Evolutionary conservation across 345 rosid genomes (phyloP).

Genomic region (Citrus glauca): DNA sequence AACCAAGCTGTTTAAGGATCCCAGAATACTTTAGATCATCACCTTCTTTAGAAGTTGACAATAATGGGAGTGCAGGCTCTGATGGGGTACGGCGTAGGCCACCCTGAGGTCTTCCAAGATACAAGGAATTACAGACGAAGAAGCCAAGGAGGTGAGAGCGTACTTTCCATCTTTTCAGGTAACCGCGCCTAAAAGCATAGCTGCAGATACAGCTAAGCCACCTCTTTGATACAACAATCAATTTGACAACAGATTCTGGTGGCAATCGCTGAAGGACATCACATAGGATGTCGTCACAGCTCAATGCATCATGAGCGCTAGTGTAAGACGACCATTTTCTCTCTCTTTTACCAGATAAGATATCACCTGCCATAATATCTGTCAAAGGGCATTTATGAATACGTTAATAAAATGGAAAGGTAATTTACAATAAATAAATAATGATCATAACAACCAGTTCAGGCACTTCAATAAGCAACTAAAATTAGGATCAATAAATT

Average conservation of each 20-base stretch:
- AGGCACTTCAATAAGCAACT: neutral
- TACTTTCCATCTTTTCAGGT: slow-evolving; percentile 42
- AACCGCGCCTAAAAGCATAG: slow-evolving; percentile 38
- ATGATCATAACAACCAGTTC: neutral
- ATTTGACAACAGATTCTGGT: slow-evolving; percentile 38
- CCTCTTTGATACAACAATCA: slow-evolving; percentile 48
- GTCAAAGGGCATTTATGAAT: neutral
- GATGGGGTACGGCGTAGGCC: slow-evolving; percentile 39
- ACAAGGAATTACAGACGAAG: slow-evolving; percentile 41
- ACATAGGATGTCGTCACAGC: slow-evolving; percentile 43
- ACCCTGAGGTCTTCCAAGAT: slow-evolving; percentile 42
- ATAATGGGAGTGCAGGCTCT: slow-evolving; percentile 48
- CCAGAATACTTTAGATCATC: slow-evolving; percentile 51
- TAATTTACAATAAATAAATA: neutral
- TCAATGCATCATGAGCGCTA: slow-evolving; percentile 34
- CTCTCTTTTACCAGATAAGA: slow-evolving; percentile 13
- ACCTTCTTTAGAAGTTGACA: slow-evolving; percentile 52
- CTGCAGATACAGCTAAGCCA: slow-evolving; percentile 54
- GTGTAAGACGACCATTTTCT: slow-evolving; percentile 1
- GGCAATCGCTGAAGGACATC: slow-evolving; percentile 50
- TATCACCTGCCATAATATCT: neutral
- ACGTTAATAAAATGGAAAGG: neutral
- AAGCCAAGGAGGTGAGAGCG: slow-evolving; percentile 51
- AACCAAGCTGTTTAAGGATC: slow-evolving; percentile 45
- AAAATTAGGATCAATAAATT: neutral